Evolutionary conservation across 2,329 filamentous ascomycete species (phyloP).

Genomic region (Emergomyces africanus): DNA sequence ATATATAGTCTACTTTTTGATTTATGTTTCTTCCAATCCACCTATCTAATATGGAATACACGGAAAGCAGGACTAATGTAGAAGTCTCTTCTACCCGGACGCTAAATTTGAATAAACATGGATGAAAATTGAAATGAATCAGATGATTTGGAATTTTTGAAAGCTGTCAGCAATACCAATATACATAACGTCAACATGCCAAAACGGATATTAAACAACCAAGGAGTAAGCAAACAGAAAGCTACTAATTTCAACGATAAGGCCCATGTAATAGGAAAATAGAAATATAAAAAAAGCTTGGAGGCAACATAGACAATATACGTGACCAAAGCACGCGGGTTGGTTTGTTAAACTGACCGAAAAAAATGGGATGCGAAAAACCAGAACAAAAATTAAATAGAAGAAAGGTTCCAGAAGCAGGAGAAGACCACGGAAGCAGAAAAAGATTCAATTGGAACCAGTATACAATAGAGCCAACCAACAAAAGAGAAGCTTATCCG

Average conservation of each 20-base stretch:
- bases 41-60: not conserved
- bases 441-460: not conserved
- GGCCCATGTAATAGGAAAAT: not conserved
- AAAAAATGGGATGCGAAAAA: not conserved
- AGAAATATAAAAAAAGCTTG: not conserved
- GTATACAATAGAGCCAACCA: not conserved
- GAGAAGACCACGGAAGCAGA: conserved; percentile 5
- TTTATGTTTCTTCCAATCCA: not conserved
- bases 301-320: not conserved
- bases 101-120: too few relatives aligned
- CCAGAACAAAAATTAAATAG: not conserved
- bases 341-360: not conserved
- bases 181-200: not conserved
- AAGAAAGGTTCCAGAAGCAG: not conserved
- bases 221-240: not conserved
- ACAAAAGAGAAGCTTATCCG: not conserved
- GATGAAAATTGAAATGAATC: not conserved
- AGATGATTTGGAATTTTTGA: not conserved
- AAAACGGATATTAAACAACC: not conserved
- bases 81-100: too few relatives aligned
- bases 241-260: not conserved
- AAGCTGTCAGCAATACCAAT: not conserved
- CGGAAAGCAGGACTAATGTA: too few relatives aligned
- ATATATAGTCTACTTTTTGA: not conserved
- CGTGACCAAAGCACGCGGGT: conserved; percentile 7